phyloP scores from a whole-genome alignment of 2,329 filamentous ascomycete species.

The Colletotrichum godetiae region DNA sequence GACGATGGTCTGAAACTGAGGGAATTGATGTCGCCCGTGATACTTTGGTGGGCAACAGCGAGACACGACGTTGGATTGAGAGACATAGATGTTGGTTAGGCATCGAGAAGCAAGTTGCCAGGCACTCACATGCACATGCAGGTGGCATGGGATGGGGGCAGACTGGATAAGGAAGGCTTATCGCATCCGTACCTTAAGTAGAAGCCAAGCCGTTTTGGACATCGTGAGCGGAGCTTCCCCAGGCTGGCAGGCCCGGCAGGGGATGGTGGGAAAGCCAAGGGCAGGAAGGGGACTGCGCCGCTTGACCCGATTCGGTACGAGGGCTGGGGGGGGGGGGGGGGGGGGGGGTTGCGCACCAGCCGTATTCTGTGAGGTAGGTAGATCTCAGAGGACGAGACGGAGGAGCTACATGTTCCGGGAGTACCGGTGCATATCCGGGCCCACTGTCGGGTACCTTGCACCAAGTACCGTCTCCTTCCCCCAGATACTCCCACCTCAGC shows the following conservation, averaged over 20 bases:
- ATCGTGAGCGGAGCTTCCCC: background rate
- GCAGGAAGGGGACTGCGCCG: background rate
- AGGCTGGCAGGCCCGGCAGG: background rate
- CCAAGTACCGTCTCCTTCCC: background rate
- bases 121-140: constrained; percentile 2
- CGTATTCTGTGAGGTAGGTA: background rate
- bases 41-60: background rate
- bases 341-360: background rate
- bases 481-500: background rate
- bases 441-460: constrained; percentile 14
- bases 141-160: background rate
- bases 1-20: background rate
- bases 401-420: constrained; percentile 1
- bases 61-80: background rate
- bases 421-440: constrained; percentile 5
- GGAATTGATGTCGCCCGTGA: background rate
- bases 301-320: constrained; percentile 18
- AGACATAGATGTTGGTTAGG: background rate
- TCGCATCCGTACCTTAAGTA: background rate
- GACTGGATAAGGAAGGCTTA: background rate
- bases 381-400: background rate
- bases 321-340: constrained; percentile 7
- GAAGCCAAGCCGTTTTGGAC: background rate
- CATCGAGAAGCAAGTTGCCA: background rate
- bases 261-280: background rate